These are phyloP conservation scores for Ensete glaucum DNA, from an alignment of 176 grass and related monocot genomes.

Conservation along the genomic window DNA sequence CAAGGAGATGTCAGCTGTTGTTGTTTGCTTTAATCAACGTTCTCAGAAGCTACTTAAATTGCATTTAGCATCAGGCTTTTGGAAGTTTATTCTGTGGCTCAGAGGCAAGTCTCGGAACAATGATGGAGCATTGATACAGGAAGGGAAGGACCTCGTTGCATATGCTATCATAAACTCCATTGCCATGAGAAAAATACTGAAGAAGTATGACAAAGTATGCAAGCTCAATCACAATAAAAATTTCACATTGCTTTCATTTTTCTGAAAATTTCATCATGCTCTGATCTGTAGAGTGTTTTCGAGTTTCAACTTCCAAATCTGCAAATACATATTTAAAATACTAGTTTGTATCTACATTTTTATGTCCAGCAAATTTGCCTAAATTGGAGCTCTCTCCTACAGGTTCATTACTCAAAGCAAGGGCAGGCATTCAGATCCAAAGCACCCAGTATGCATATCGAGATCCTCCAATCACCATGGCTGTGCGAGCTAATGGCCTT, in stretches of 20 bases:
- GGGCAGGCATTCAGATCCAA: conserved; percentile 80
- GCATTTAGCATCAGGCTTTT: conserved; percentile 68
- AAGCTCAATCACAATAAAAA: not conserved
- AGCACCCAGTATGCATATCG: conserved; percentile 73
- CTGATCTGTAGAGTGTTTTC: not conserved
- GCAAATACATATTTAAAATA: not conserved
- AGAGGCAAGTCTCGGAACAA: conserved; percentile 28
- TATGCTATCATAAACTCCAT: conserved; percentile 90
- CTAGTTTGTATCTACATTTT: conserved; percentile 12
- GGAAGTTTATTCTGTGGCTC: conserved; percentile 53
- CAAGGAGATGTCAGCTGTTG: conserved; percentile 64
- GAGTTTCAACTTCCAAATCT: not conserved
- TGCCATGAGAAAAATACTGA: conserved; percentile 85
- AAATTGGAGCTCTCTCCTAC: not conserved
- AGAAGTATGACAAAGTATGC: conserved; percentile 87
- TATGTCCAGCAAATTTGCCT: not conserved
- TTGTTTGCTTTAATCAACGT: conserved; percentile 75
- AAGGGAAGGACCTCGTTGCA: conserved; percentile 76
- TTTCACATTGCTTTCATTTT: too few relatives aligned
- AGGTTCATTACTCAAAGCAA: conserved; percentile 92
- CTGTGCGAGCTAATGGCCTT: conserved; percentile 78
- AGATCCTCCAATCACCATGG: conserved; percentile 93
- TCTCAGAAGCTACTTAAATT: conserved; percentile 69
- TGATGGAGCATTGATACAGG: conserved; percentile 40
- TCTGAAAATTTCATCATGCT: not conserved